A percentile compares a stretch with the other conserved stretches of the same genome.
Conservation (phyloP, 495 filamentous ascomycete genomes). For the Cercophora newfieldiana region DNA sequence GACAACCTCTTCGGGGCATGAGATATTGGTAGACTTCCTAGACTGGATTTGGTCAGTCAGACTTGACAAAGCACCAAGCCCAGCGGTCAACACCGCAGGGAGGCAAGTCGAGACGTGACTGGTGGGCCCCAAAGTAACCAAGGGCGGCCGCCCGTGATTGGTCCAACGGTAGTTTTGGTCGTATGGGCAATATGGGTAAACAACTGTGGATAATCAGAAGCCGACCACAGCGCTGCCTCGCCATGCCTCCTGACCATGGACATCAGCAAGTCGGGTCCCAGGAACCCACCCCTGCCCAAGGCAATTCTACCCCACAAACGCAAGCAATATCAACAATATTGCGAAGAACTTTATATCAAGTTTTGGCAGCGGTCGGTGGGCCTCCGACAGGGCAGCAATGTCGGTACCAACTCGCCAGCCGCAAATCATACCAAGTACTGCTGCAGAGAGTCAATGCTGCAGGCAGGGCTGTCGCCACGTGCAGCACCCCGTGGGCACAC, state of each 20-base stretch:
- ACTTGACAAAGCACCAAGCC: slow-evolving; percentile 36
- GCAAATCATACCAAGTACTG: not conserved
- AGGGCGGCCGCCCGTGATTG: slow-evolving; percentile 13
- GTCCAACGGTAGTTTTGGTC: slow-evolving; percentile 20
- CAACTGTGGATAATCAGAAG: slow-evolving; percentile 22
- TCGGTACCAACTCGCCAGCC: slow-evolving; percentile 4
- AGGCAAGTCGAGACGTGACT: slow-evolving; percentile 14
- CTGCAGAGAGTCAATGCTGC: not conserved
- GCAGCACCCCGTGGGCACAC: slow-evolving; percentile 18
- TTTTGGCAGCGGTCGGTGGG: slow-evolving; percentile 25
- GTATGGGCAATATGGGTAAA: slow-evolving; percentile 41
- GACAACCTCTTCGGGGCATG: slow-evolving; percentile 26
- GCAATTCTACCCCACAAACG: slow-evolving; percentile 40
- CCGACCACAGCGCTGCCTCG: not conserved
- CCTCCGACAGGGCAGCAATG: slow-evolving; percentile 20
- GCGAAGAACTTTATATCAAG: slow-evolving; percentile 20
- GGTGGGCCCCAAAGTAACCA: slow-evolving; percentile 19
- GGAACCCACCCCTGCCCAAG: slow-evolving; percentile 18
- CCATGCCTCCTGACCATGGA: slow-evolving; percentile 19
- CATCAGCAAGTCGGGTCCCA: slow-evolving; percentile 12
- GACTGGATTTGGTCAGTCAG: slow-evolving; percentile 35
- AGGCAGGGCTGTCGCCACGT: slow-evolving; percentile 25
- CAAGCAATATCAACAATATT: slow-evolving; percentile 37
- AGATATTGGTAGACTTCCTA: slow-evolving; percentile 26
- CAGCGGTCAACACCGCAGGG: slow-evolving; percentile 17